Conservation (phyloP, 2,329 filamentous ascomycete species). For the Zelopaecilomyces penicillatus region DNA sequence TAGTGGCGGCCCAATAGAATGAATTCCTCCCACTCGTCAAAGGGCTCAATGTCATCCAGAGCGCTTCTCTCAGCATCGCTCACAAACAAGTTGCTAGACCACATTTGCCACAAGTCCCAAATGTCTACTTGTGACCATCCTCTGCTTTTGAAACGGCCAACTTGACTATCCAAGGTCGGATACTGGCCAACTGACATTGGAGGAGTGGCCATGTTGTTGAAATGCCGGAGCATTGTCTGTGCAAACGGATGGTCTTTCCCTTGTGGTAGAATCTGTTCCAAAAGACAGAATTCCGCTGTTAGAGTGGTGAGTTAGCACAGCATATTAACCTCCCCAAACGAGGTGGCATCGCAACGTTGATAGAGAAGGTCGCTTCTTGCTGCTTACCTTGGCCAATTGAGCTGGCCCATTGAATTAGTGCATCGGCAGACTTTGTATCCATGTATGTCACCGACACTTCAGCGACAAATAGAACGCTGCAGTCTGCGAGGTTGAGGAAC, state of each 20-base stretch:
- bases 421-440: constrained; percentile 64
- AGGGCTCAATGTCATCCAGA: constrained; percentile 68
- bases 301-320: too few relatives aligned
- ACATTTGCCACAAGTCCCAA: constrained; percentile 73
- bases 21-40: constrained; percentile 97
- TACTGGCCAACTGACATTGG: constrained; percentile 68
- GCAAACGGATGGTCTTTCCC: constrained; percentile 76
- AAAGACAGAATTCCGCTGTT: constrained; percentile 69
- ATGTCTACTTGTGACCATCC: constrained; percentile 59
- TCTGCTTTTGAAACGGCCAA: constrained; percentile 54
- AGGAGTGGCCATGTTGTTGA: constrained; percentile 70
- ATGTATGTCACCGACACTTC: constrained; percentile 92
- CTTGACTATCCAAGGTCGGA: constrained; percentile 57
- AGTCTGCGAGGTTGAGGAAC: constrained; percentile 49
- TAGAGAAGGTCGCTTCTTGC: too few relatives aligned
- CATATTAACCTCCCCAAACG: too few relatives aligned
- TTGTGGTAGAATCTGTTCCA: constrained; percentile 80
- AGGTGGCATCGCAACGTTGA: too few relatives aligned
- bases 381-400: constrained; percentile 56
- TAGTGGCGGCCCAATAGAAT: constrained; percentile 79
- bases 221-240: constrained; percentile 75
- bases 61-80: constrained; percentile 46
- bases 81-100: constrained; percentile 63
- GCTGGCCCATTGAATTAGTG: constrained; percentile 70
- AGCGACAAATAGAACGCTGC: constrained; percentile 68